These are phyloP conservation scores for Capsella rubella DNA, from an alignment of 441 rosid genomes.

Conservation along the genomic window DNA sequence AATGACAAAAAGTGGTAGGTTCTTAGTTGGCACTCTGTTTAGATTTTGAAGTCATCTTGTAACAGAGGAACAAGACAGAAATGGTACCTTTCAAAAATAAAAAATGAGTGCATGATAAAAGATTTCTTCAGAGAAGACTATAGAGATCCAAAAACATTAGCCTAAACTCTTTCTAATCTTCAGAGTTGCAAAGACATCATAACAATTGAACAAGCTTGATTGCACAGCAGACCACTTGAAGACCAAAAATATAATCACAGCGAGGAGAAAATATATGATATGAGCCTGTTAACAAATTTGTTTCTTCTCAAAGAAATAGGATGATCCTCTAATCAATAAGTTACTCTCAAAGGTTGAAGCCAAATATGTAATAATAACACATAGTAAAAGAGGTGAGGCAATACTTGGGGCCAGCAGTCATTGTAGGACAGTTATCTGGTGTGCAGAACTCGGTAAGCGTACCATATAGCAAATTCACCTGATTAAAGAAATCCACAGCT, in stretches of 20 bases:
- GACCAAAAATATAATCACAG: not conserved
- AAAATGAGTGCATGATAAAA: not conserved
- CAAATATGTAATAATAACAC: not conserved
- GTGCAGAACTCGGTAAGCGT: slow-evolving; percentile 98
- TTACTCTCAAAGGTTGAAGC: not conserved
- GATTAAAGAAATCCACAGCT: slow-evolving; percentile 99
- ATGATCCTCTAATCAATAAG: not conserved
- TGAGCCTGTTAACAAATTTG: not conserved
- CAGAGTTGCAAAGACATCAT: slow-evolving; percentile 16
- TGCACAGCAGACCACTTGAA: slow-evolving; percentile 5
- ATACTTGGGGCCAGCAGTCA: slow-evolving; percentile 99
- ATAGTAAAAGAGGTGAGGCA: slow-evolving; percentile 34
- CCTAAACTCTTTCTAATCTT: slow-evolving; percentile 5
- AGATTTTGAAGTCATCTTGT: slow-evolving; percentile 9
- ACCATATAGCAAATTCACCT: slow-evolving; percentile 98
- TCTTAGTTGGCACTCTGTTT: not conserved
- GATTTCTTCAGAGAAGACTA: slow-evolving; percentile 3
- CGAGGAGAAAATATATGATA: not conserved
- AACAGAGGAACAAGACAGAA: not conserved
- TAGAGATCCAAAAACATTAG: slow-evolving; percentile 1
- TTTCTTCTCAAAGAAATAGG: not conserved
- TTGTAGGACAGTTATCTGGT: slow-evolving; percentile 95
- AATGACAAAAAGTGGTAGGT: not conserved
- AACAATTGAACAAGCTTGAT: not conserved
- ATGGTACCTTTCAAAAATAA: not conserved